Percentiles rank a stretch among this genome's conserved stretches.
Conservation (phyloP, 169 alveolate genomes). For the Babesia ovis region DNA sequence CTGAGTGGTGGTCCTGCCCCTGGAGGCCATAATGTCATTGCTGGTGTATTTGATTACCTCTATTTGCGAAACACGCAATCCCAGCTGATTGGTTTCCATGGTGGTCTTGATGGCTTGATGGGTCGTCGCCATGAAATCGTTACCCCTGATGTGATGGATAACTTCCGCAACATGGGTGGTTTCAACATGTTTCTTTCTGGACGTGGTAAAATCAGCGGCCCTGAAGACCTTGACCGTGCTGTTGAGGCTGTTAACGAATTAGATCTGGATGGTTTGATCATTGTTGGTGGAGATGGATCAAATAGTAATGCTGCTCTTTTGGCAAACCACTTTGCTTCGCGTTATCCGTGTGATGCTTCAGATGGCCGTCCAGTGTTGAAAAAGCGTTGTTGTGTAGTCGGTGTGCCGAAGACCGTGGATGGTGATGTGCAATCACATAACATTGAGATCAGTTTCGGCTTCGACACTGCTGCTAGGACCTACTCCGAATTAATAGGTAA, state of each 20-base stretch:
- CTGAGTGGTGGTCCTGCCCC: conserved; percentile 99
- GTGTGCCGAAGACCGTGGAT: conserved; percentile 99
- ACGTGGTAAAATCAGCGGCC: conserved; percentile 93
- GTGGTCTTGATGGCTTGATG: conserved; percentile 94
- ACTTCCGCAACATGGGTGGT: conserved; percentile 96
- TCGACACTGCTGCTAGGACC: conserved; percentile 97
- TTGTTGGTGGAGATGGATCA: conserved; percentile 99
- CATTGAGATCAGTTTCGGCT: conserved; percentile 96
- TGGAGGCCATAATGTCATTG: conserved; percentile 98
- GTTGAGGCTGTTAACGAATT: conserved; percentile 83
- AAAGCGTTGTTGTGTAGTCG: conserved; percentile 84
- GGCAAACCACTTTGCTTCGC: conserved; percentile 91
- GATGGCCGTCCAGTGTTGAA: conserved; percentile 60
- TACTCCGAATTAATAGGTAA: conserved; percentile 95
- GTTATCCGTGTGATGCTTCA: conserved; percentile 5
- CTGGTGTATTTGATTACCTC: conserved; percentile 94
- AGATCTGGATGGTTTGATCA: conserved; percentile 94
- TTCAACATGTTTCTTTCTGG: conserved; percentile 98
- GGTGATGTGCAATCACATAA: conserved; percentile 96
- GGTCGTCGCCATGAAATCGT: conserved; percentile 90
- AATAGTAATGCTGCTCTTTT: conserved; percentile 97
- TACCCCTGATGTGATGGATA: conserved; percentile 88
- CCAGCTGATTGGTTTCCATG: conserved; percentile 90
- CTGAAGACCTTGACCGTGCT: conserved; percentile 87
- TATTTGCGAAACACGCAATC: conserved; percentile 87